Base-by-base conservation (phyloP, 2,329 filamentous ascomycete genomes). In the Didymella lethalis region DNA sequence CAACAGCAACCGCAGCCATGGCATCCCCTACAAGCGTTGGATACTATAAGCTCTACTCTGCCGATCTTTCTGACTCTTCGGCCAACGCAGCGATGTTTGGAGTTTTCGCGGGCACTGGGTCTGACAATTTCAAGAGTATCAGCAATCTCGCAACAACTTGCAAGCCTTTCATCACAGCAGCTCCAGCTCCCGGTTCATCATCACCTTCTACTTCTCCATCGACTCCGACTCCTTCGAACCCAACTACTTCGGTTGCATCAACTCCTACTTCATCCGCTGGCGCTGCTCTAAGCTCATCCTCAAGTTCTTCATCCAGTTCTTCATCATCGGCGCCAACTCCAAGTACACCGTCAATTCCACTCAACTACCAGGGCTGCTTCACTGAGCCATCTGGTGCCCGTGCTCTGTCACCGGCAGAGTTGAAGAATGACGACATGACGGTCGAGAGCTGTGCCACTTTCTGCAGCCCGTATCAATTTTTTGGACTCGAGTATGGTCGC, bases 41-140 rank as follows among this genome's bases (percentile, higher is more conserved):
- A 7, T 47, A 50, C 10, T 74, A 73, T 43, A 63, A 62, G 34
- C 59, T 74, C 1, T 74, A 72, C 46, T 65, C 70, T 31, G 68
- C 65, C 14, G 59, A 61, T 16, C 64, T 70, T 31, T 52, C 65
- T 23, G 54, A 48, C 4, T 63, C 59, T 26, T 58, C 63, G 28
- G 61, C 62, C 16, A 52, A 61, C 26, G 63, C 63, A 34, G 61
- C 65, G 12, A 29, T 54, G 2, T 68, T 71, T 51, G 67, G 66
- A n/a, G 61, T 72, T 2, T 64, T 62, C 14, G 64, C 65, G 16
- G 69, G 63, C 5, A 63, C 53, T 44, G 44, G 59, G 16, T 57
- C 63, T 3, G 68, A 71, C 50, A 60, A 63, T 16, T 63, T 64
- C 56, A 71, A 72, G 57, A 63, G 48, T 12, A 32, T 62, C 2